Evolutionary conservation across 2,329 filamentous ascomycete species (phyloP).

Genomic region (Curvularia hawaiiensis): DNA sequence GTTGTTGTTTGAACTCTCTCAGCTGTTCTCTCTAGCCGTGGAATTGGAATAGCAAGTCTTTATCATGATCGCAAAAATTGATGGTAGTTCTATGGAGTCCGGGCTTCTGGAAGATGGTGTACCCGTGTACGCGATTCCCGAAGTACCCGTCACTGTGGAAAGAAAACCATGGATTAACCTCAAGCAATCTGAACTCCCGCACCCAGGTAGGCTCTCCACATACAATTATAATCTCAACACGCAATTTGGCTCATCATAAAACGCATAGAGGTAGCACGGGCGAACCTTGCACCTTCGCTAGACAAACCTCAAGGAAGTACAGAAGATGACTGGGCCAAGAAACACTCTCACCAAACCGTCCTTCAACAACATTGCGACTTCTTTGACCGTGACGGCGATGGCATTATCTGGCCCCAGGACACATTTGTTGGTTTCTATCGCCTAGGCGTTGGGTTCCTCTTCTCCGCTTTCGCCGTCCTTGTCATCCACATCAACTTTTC

Average conservation of each 20-base stretch:
- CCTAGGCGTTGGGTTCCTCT: slow-evolving; percentile 53
- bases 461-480: slow-evolving; percentile 52
- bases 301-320: slow-evolving; percentile 51
- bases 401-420: slow-evolving; percentile 59
- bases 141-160: slow-evolving; percentile 18
- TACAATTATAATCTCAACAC: not conserved
- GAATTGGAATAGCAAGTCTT: not conserved
- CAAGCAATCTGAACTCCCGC: slow-evolving; percentile 13
- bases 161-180: slow-evolving; percentile 19
- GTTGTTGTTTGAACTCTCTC: not conserved
- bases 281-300: slow-evolving; percentile 49
- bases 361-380: slow-evolving; percentile 61
- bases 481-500: slow-evolving; percentile 58
- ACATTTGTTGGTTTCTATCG: slow-evolving; percentile 55
- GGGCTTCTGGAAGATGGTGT: slow-evolving; percentile 2
- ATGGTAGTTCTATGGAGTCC: slow-evolving; percentile 1
- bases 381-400: slow-evolving; percentile 59
- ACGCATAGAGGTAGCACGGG: slow-evolving; percentile 47
- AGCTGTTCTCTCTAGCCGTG: not conserved
- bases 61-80: slow-evolving; percentile 10
- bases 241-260: not conserved
- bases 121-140: slow-evolving; percentile 13
- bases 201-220: slow-evolving; percentile 16
- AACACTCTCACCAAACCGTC: slow-evolving; percentile 51
- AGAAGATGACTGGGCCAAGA: slow-evolving; percentile 44